Evolutionary conservation across 1,139 yeast genomes (phyloP), one percentile per base, ranked within the genome.

Genomic region (Yamadazyma mexicana): DNA sequence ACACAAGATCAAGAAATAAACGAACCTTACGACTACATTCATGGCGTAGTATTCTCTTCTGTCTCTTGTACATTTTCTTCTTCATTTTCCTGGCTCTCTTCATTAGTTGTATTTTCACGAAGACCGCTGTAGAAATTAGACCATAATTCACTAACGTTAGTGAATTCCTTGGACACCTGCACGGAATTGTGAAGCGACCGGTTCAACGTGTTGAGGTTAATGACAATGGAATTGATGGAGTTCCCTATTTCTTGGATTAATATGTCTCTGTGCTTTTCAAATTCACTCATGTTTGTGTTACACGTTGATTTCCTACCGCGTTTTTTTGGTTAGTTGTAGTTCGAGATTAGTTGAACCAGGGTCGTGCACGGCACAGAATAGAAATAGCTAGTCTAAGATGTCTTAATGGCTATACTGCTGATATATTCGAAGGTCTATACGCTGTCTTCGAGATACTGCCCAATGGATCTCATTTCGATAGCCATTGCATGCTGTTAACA

Each of bases 151-250:
- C 74, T 74, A 22, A 69, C 74, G 41, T 70, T 68, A 41, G 69
- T 75, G 46, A 72, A 72, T 40, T 69, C 75, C 41, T 69, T 69
- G 5, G 76, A 75, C 1, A 71, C 75, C 42, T 69, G 73, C 14
- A 71, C 56, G 22, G 71, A 64, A 42, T 66, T 71, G 40, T 64
- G 62, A 37, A 72, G 58, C 1, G 75, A 62, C 28, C 76, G 49
- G 47, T 72, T 72, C 42, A 72, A 61, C 12, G 64, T 60, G 31
- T 69, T 74, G 35, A 72, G 52, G 44, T 71, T 70, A 47, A 61
- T 52, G 5, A 66, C 66, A n/a, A 71, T 73, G 3, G 70, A 63
- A 44, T 68, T 69, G 44, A 72, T 55, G 15, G 71, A 62, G 31
- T 54, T 51, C 16, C 73, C 57, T 24, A 72, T 70, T 44, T 71